Conservation (phyloP, 345 rosid species). For the Salix exigua region DNA sequence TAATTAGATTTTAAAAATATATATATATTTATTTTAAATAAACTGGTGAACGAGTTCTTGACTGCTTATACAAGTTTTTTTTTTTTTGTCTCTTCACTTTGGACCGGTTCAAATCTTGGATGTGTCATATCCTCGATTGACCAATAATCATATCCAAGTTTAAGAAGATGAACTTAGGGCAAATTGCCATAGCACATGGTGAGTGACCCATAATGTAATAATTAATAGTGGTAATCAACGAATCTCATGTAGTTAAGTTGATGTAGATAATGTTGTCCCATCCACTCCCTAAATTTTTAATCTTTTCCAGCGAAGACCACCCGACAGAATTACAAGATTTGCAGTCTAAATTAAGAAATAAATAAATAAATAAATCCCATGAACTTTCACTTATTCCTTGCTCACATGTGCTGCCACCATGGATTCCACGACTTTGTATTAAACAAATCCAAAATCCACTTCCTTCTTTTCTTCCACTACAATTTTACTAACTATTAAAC, state of each 20-base stretch:
- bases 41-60: too few relatives aligned
- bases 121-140: too few relatives aligned
- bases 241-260: background rate
- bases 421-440: background rate
- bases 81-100: too few relatives aligned
- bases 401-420: slow-evolving; percentile 20
- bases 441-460: slow-evolving; percentile 6
- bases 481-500: too few relatives aligned
- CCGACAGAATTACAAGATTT: slow-evolving; percentile 34
- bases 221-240: background rate
- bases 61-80: too few relatives aligned
- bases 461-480: too few relatives aligned
- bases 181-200: background rate
- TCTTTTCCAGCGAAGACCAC: slow-evolving; percentile 24
- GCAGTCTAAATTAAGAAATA: slow-evolving; percentile 10
- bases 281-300: slow-evolving; percentile 13
- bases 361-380: background rate
- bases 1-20: too few relatives aligned
- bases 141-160: too few relatives aligned
- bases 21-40: too few relatives aligned
- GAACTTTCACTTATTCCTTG: slow-evolving; percentile 9
- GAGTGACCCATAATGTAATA: background rate
- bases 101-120: too few relatives aligned
- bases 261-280: slow-evolving; percentile 5
- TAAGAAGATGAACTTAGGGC: too few relatives aligned